phyloP scores from a whole-genome alignment of 768 basidiomycete species.

The Phanerochaete carnosa region DNA sequence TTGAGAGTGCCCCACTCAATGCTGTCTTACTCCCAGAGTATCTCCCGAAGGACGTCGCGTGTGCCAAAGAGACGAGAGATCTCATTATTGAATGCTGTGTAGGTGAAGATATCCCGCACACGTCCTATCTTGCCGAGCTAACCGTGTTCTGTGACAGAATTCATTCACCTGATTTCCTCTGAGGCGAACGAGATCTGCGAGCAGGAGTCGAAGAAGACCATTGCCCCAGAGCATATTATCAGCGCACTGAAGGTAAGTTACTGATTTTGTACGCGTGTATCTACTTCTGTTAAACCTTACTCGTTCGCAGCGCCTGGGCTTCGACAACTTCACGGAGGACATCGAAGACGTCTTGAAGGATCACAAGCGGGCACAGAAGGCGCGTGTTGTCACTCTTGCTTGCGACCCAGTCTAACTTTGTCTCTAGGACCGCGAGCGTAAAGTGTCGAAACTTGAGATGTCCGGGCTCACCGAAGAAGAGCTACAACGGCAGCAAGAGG shows the following conservation, averaged over 20 bases:
- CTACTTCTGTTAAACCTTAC: neutral
- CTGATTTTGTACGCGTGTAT: neutral
- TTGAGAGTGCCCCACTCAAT: neutral
- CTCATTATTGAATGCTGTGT: slow-evolving; percentile 98
- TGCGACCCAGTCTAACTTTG: neutral
- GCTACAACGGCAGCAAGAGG: slow-evolving; percentile 81
- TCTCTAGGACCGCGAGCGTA: slow-evolving; percentile 82
- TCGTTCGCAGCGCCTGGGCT: slow-evolving; percentile 73
- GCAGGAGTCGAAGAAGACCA: slow-evolving; percentile 97
- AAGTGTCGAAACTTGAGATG: slow-evolving; percentile 83
- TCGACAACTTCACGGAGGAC: slow-evolving; percentile 86
- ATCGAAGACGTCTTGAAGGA: slow-evolving; percentile 93
- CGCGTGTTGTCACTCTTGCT: slow-evolving; percentile 29
- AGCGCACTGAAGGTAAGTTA: slow-evolving; percentile 76
- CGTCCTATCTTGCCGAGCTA: slow-evolving; percentile 3
- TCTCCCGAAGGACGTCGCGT: slow-evolving; percentile 81
- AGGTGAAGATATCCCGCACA: slow-evolving; percentile 61
- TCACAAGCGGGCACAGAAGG: slow-evolving; percentile 95
- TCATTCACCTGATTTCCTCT: slow-evolving; percentile 95
- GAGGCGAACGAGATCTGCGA: slow-evolving; percentile 99
- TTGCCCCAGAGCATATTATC: slow-evolving; percentile 96
- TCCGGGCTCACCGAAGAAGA: slow-evolving; percentile 92
- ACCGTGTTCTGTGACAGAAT: slow-evolving; percentile 57
- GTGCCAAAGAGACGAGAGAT: slow-evolving; percentile 96
- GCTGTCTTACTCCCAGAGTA: slow-evolving; percentile 46